Base-by-base conservation (phyloP, 768 basidiomycete genomes). In the Kwoniella sp. region DNA sequence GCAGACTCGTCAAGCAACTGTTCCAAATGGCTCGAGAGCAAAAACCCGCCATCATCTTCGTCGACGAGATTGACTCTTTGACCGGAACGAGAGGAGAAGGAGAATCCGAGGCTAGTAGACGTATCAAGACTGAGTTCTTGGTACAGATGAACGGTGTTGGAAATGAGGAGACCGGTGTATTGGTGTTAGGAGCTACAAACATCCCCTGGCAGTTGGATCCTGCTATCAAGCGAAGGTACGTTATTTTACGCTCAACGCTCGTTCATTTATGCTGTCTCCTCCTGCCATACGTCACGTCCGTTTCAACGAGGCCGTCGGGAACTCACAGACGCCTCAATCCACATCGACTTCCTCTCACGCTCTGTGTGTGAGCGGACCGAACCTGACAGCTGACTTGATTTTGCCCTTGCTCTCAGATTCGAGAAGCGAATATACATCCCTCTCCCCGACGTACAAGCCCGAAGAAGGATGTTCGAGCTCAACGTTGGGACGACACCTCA, bases 361-460 rank as follows among this genome's bases (percentile, higher is more conserved):
- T n/a, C n/a, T n/a, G n/a, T n/a, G n/a, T n/a, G n/a, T n/a, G n/a
- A n/a, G n/a, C n/a, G n/a, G n/a, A n/a, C n/a, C n/a, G n/a, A n/a
- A n/a, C n/a, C n/a, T n/a, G n/a, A n/a, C n/a, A n/a, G 52, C 52
- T 54, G 52, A 54, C 46, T 19, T 47, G 27, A 52, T 25, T 22
- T 27, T 26, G 26, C 54, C 22, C 33, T 33, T 48, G 25, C 15
- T 36, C 13, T 50, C 67, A 92, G 90, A 65, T 98, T 98, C 68
- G 94, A 98, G 81, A 97, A 96, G 81, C 88, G 96, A 61, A 94
- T 99, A 83, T 92, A 97, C 79, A 99, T 99, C 63, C 96, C 96
- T 29, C 87, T 98, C 21, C 96, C 96, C 10, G 92, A 92, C 0
- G 84, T 90, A 2, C 93, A 95, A 56, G 96, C 95, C 13, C 85